Evolutionary conservation across 768 basidiomycete genomes (phyloP).

Genomic region (Sistotremastrum niveocremeum): DNA sequence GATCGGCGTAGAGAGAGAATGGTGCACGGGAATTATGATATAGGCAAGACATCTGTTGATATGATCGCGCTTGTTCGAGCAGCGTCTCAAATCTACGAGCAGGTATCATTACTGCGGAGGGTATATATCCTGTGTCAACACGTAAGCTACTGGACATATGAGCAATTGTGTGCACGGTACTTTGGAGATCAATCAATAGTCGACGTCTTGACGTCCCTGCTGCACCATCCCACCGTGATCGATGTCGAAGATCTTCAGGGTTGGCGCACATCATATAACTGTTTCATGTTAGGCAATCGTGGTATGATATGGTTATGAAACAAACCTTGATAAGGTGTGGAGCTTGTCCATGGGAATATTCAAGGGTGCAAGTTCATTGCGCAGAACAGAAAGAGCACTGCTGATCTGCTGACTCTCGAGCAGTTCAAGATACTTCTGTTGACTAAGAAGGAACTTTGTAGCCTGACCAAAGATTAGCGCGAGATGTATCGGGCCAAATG

Average conservation of each 20-base stretch:
- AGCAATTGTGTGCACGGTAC: constrained; percentile 25
- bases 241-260: constrained; percentile 65
- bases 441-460: constrained; percentile 75
- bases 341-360: constrained; percentile 69
- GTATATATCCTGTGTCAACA: constrained; percentile 56
- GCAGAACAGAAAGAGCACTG: constrained; percentile 70
- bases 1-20: constrained; percentile 81
- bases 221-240: constrained; percentile 85
- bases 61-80: constrained; percentile 67
- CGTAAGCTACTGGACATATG: constrained; percentile 9
- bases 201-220: constrained; percentile 61
- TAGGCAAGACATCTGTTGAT: constrained; percentile 70
- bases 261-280: constrained; percentile 91
- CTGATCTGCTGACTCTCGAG: constrained; percentile 73
- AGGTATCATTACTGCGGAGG: constrained; percentile 87
- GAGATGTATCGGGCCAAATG: neutral
- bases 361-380: constrained; percentile 78
- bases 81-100: constrained; percentile 76
- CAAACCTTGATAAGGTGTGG: constrained; percentile 78
- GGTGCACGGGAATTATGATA: constrained; percentile 64
- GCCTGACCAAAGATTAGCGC: constrained; percentile 30
- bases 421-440: constrained; percentile 93
- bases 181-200: constrained; percentile 69
- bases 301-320: constrained; percentile 4
- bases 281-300: constrained; percentile 8